Evolutionary conservation across 352 stramenopile species (phyloP), one percentile per base, ranked within the genome.

Genomic region (Pythium grandisporangium): DNA sequence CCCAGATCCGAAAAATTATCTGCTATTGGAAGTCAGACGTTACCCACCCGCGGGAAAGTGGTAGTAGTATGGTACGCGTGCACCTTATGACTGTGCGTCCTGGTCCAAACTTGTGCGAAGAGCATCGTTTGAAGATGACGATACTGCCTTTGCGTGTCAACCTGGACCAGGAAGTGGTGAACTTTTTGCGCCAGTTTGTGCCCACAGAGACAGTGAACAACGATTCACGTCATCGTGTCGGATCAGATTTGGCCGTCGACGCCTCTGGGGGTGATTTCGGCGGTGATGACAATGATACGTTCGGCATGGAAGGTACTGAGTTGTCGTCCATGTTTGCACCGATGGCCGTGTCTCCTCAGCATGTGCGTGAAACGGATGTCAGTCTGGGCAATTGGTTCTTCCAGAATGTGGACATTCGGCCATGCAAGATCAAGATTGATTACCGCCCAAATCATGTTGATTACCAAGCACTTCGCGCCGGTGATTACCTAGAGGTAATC

Each of bases 371-470:
- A 47, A 66, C 64, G 6, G 55, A 68, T 11, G 61, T 71, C 20
- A 75, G 49, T 25, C 37, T 86, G 7, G 63, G 61, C 14, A 61
- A 45, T 6, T 94, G 73, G 77, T 94, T 94, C 39, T 94, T 92
- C 61, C 81, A 94, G 57, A 91, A 58, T 43, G 73, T 94, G 17
- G 81, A 94, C 40, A 66, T 94, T 23, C 82, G 82, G 13, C 72
- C 81, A 12, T 91, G 78, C 60, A 93, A 94, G 53, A 92, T 94
- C 51, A 94, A 94, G 53, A 94, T 94, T 37, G 81, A 94, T 45
- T 94, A 94, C 42, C 72, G 79, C 1, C 81, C 81, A 11, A 90
- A 92, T 29, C 77, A 78, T n/a, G 77, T 94, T 1, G 73, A 94
- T 53, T 94, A 85, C 21, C 68, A 81, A 6, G 81, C 81, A 4